Conservation (phyloP, 352 stramenopile genomes). For the Pythium guiyangense region DNA sequence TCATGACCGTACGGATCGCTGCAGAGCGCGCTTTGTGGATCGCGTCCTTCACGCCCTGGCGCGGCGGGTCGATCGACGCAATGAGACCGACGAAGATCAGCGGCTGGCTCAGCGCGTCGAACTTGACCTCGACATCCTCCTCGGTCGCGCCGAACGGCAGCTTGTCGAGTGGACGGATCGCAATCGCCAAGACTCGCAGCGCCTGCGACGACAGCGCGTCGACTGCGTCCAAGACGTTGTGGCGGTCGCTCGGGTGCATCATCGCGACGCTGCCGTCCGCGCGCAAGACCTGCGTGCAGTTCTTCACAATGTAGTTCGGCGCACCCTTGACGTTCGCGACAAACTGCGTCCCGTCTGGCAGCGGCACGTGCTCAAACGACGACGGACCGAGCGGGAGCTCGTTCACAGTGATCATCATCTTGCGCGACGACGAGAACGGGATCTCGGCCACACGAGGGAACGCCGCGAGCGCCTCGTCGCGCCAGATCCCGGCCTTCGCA, state of each 20-base stretch:
- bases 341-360: constrained; percentile 31
- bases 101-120: constrained; percentile 49
- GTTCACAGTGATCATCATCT: constrained; percentile 92
- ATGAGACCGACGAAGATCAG: constrained; percentile 92
- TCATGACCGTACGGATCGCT: no score
- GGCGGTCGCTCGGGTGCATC: constrained; percentile 25
- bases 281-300: constrained; percentile 43
- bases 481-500: constrained; percentile 60
- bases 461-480: constrained; percentile 54
- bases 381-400: constrained; percentile 24
- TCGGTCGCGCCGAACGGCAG: constrained; percentile 37
- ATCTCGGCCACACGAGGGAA: no score
- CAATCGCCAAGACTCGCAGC: constrained; percentile 88
- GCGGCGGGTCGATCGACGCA: no score
- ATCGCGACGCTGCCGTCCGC: constrained; percentile 46
- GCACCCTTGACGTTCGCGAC: constrained; percentile 63
- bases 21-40: no score
- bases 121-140: constrained; percentile 70
- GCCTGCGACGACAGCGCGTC: constrained; percentile 70
- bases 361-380: constrained; percentile 39
- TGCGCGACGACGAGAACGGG: constrained; percentile 93
- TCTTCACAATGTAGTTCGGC: no score
- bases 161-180: constrained; percentile 61
- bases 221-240: constrained; percentile 51
- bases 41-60: no score